These are phyloP conservation scores for Neurospora pannonica DNA, from an alignment of 495 filamentous ascomycete species.

Conservation along the genomic window DNA sequence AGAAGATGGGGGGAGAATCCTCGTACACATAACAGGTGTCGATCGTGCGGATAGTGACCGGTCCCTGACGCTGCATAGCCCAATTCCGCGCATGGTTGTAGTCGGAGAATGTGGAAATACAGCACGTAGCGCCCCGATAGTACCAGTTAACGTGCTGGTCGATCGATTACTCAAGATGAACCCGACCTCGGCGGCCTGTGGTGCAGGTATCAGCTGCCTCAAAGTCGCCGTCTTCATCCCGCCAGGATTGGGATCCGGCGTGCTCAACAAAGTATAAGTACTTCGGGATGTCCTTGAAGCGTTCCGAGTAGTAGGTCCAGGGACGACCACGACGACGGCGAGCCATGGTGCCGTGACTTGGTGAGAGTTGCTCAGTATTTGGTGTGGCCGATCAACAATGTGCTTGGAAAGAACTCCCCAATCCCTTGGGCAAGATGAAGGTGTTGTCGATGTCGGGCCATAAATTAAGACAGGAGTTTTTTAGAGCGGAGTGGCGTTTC, in stretches of 20 bases:
- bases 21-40: not conserved
- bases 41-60: not conserved
- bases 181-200: not conserved
- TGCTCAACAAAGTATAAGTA: not conserved
- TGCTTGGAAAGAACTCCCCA: not conserved
- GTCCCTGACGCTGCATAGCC: not conserved
- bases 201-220: not conserved
- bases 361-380: not conserved
- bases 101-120: not conserved
- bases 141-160: not conserved
- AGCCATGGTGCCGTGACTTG: not conserved
- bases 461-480: not conserved
- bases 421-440: not conserved
- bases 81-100: not conserved
- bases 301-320: not conserved
- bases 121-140: not conserved
- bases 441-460: not conserved
- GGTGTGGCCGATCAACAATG: not conserved
- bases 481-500: not conserved
- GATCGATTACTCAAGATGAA: not conserved
- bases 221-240: not conserved
- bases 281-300: not conserved
- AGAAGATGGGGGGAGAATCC: not conserved
- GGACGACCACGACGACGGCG: not conserved
- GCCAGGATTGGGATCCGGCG: not conserved